Evolutionary conservation across 331 rosid species (phyloP).

Genomic region (Cydonia oblonga): DNA sequence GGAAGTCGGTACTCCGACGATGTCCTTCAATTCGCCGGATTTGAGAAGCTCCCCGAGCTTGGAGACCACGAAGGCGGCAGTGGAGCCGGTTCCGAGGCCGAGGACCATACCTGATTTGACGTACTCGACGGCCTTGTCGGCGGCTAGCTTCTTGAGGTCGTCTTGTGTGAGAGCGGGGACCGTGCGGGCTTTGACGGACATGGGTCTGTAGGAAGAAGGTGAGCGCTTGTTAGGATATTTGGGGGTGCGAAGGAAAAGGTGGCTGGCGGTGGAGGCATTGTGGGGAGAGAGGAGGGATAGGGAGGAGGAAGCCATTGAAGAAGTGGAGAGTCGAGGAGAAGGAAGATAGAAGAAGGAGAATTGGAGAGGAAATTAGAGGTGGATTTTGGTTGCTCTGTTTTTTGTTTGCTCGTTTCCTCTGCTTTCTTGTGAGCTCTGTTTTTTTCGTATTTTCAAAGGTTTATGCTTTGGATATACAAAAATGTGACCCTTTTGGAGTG

Average conservation of each 20-base stretch:
- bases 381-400: neutral
- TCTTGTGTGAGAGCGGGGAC: constrained; percentile 61
- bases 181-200: constrained; percentile 39
- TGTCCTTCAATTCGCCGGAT: constrained; percentile 49
- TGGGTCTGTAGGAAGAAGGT: constrained; percentile 1
- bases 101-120: constrained; percentile 79
- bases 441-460: neutral
- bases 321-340: neutral
- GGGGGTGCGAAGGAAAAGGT: constrained; percentile 38
- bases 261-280: constrained; percentile 40
- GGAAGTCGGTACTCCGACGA: constrained; percentile 69
- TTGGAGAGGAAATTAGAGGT: neutral
- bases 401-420: neutral
- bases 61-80: constrained; percentile 81
- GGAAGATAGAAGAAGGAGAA: neutral
- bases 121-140: constrained; percentile 73
- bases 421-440: neutral
- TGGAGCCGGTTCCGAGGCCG: constrained; percentile 87
- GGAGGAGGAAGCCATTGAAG: constrained; percentile 47
- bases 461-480: neutral
- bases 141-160: constrained; percentile 72
- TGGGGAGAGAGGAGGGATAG: constrained; percentile 35
- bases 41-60: constrained; percentile 56
- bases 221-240: constrained; percentile 30
- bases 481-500: neutral